phyloP scores from a whole-genome alignment of 2,329 filamentous ascomycete species.

The Neofusicoccum parvum region DNA sequence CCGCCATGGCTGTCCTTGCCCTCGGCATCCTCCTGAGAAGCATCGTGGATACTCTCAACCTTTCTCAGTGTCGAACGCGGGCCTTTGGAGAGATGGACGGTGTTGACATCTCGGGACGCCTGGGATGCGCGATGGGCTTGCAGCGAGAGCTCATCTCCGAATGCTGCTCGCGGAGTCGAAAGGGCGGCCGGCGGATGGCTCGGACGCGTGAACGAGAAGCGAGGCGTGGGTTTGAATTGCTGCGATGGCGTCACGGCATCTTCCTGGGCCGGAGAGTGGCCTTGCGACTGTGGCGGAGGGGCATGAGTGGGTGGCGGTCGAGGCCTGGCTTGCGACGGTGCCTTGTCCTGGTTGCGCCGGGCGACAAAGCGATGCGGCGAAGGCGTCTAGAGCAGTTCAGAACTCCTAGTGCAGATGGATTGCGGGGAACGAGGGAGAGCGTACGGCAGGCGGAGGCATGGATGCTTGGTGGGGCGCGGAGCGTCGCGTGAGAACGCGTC shows the following conservation, averaged over 20 bases:
- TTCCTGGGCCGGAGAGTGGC: neutral
- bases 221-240: slow-evolving; percentile 34
- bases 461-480: slow-evolving; percentile 8
- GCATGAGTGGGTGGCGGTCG: neutral
- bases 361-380: slow-evolving; percentile 6
- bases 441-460: slow-evolving; percentile 12
- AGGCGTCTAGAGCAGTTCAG: neutral
- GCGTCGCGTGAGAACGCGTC: slow-evolving; percentile 1
- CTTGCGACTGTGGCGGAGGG: neutral
- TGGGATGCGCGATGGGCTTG: neutral
- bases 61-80: slow-evolving; percentile 28
- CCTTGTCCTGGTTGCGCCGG: neutral
- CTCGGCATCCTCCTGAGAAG: slow-evolving; percentile 26
- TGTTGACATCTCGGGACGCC: neutral
- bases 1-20: slow-evolving; percentile 22
- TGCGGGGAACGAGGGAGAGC: neutral
- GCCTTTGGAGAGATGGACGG: neutral
- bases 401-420: neutral
- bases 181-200: neutral
- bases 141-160: neutral
- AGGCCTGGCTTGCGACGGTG: neutral
- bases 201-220: slow-evolving; percentile 32
- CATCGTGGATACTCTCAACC: slow-evolving; percentile 39
- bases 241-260: slow-evolving; percentile 11
- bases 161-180: slow-evolving; percentile 4